Evolutionary conservation across 2,329 filamentous ascomycete species (phyloP).

Genomic region (Zymoseptoria ardabiliae): DNA sequence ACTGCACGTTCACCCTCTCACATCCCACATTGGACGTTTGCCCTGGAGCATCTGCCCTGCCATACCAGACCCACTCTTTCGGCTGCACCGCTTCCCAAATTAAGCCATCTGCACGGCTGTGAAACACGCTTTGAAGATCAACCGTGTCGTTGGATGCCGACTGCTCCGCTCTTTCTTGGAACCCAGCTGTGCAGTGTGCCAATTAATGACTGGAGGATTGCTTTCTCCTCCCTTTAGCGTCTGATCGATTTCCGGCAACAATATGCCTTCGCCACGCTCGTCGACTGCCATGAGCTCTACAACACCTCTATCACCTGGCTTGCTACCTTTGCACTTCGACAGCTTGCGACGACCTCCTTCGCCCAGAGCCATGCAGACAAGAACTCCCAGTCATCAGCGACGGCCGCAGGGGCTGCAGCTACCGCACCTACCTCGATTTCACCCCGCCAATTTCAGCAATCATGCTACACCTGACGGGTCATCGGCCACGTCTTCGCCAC

Average conservation of each 20-base stretch:
- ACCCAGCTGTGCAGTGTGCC: not conserved
- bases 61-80: not conserved
- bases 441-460: slow-evolving; percentile 45
- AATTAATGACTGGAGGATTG: not conserved
- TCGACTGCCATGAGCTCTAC: slow-evolving; percentile 28
- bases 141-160: not conserved
- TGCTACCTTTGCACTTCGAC: slow-evolving; percentile 26
- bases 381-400: slow-evolving; percentile 27
- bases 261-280: slow-evolving; percentile 29
- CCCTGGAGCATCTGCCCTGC: not conserved
- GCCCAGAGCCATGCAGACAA: slow-evolving; percentile 23
- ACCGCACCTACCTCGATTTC: slow-evolving; percentile 45
- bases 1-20: not conserved
- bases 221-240: not conserved
- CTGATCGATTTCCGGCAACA: not conserved
- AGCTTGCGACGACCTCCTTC: slow-evolving; percentile 23
- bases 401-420: slow-evolving; percentile 35
- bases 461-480: slow-evolving; percentile 32
- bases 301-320: slow-evolving; percentile 28
- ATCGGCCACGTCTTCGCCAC: slow-evolving; percentile 32
- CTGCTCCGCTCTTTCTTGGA: not conserved
- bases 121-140: not conserved
- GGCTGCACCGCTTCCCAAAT: not conserved
- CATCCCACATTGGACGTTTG: not conserved
- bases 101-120: not conserved